phyloP scores from a whole-genome alignment of 2,329 filamentous ascomycete species.

The Alternaria alternata region DNA sequence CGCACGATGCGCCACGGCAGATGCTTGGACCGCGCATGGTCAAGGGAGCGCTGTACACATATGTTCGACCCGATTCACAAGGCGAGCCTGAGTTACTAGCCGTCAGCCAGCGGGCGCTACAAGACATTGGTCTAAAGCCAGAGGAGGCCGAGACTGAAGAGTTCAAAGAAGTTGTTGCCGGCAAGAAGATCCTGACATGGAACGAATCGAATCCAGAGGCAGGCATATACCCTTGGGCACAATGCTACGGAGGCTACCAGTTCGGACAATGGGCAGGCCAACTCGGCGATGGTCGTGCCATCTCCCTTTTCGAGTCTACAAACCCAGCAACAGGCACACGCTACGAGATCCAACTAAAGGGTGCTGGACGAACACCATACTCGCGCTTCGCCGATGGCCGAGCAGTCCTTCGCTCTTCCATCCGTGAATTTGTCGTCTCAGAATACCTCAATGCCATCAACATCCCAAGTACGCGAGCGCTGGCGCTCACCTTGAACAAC shows the following conservation, averaged over 20 bases:
- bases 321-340: slow-evolving; percentile 74
- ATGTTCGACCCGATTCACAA: slow-evolving; percentile 80
- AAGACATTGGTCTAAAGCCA: slow-evolving; percentile 77
- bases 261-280: slow-evolving; percentile 92
- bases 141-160: slow-evolving; percentile 75
- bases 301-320: slow-evolving; percentile 89
- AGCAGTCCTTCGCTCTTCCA: slow-evolving; percentile 89
- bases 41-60: slow-evolving; percentile 85
- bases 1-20: slow-evolving; percentile 80
- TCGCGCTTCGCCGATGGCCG: slow-evolving; percentile 96
- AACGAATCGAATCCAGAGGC: slow-evolving; percentile 62
- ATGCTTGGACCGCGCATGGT: slow-evolving; percentile 83
- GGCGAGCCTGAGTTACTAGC: slow-evolving; percentile 80
- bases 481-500: slow-evolving; percentile 79
- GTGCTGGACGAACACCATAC: slow-evolving; percentile 91
- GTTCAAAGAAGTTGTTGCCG: slow-evolving; percentile 79
- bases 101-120: slow-evolving; percentile 79
- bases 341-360: slow-evolving; percentile 94
- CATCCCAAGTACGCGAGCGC: slow-evolving; percentile 85
- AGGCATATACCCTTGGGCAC: slow-evolving; percentile 94
- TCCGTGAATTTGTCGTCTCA: slow-evolving; percentile 91
- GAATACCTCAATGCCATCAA: slow-evolving; percentile 85
- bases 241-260: slow-evolving; percentile 86
- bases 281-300: slow-evolving; percentile 91
- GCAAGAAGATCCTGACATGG: slow-evolving; percentile 84